These are phyloP conservation scores for Sechiopsis laciniata DNA, from an alignment of 306 rosid genomes.

Conservation along the genomic window DNA sequence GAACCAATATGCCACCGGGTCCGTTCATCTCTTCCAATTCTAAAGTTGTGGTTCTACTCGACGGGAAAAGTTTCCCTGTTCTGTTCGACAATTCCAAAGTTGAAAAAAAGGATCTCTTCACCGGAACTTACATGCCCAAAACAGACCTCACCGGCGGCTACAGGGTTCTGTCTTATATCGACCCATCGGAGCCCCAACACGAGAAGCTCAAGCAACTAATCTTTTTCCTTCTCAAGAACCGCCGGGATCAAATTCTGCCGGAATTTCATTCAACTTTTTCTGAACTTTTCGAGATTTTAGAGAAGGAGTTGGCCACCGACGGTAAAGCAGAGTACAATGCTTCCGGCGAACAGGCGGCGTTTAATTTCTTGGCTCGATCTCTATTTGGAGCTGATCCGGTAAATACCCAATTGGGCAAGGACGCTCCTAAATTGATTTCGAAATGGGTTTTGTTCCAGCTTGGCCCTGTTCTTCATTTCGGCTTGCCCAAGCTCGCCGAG, in stretches of 20 bases:
- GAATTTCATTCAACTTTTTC: conserved; percentile 57
- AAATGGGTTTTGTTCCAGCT: conserved; percentile 68
- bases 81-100: conserved; percentile 72
- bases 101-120: conserved; percentile 66
- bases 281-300: conserved; percentile 46
- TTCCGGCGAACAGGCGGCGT: conserved; percentile 63
- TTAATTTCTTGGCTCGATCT: conserved; percentile 56
- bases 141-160: conserved; percentile 80
- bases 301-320: conserved; percentile 35
- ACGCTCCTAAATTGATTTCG: conserved; percentile 50
- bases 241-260: conserved; percentile 51
- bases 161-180: conserved; percentile 77
- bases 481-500: conserved; percentile 60
- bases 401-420: conserved; percentile 44
- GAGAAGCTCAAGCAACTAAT: conserved; percentile 48
- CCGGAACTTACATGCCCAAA: conserved; percentile 83
- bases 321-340: conserved; percentile 51
- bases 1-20: conserved; percentile 92
- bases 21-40: conserved; percentile 50
- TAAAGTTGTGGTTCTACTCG: conserved; percentile 64
- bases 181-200: conserved; percentile 79
- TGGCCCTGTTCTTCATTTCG: conserved; percentile 48
- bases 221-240: conserved; percentile 57
- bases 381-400: conserved; percentile 42
- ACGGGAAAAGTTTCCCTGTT: conserved; percentile 68